Percentiles rank a stretch among this genome's conserved stretches.
These are phyloP conservation scores for Suillus paluster DNA, from an alignment of 768 basidiomycete genomes.

Conservation along the genomic window DNA sequence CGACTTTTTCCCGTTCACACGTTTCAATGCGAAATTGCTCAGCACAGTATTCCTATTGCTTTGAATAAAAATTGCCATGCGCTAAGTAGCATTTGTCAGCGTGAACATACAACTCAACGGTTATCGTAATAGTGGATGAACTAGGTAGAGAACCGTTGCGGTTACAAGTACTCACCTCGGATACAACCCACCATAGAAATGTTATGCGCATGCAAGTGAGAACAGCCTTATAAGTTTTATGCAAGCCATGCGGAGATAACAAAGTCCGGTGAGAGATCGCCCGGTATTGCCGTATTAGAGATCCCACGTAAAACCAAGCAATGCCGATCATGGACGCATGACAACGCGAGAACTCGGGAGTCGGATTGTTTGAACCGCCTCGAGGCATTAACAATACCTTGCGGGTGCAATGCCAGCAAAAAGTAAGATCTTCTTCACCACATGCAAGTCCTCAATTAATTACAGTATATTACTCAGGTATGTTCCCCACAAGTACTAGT, in stretches of 20 bases:
- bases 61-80: not conserved
- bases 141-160: too few species aligned
- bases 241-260: not conserved
- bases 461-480: too few species aligned
- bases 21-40: not conserved
- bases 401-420: too few species aligned
- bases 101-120: not conserved
- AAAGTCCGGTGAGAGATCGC: not conserved
- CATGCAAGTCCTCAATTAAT: too few species aligned
- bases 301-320: not conserved
- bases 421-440: too few species aligned
- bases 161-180: not conserved
- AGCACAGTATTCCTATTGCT: not conserved
- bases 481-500: too few species aligned
- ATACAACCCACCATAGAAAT: not conserved
- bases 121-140: not conserved
- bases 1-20: not conserved
- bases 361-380: too few species aligned
- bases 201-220: not conserved
- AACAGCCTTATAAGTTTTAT: not conserved
- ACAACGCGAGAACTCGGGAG: not conserved
- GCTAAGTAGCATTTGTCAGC: not conserved
- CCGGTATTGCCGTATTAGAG: not conserved
- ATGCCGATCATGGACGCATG: not conserved
- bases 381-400: too few species aligned